Percentiles rank a stretch among this genome's conserved stretches.
These are phyloP conservation scores for Periconia macrospinosa DNA, from an alignment of 2,329 filamentous ascomycete genomes.

Conservation along the genomic window DNA sequence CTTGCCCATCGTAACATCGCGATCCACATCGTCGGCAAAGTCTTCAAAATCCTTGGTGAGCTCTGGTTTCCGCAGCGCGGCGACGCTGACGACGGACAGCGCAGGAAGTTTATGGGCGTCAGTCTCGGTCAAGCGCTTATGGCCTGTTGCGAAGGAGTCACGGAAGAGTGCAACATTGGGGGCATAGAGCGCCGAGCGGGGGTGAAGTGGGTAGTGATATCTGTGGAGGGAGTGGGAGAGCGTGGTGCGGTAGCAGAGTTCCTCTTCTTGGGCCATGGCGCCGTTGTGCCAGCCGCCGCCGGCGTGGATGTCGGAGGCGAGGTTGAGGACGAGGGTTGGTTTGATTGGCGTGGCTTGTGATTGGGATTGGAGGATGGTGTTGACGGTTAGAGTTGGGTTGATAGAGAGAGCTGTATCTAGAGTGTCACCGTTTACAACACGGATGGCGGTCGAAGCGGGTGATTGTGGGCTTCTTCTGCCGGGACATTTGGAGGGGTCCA, in stretches of 20 bases:
- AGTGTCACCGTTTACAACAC: slow-evolving; percentile 35
- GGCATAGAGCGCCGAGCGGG: slow-evolving; percentile 59
- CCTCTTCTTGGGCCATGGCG: slow-evolving; percentile 68
- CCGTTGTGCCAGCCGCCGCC: slow-evolving; percentile 61
- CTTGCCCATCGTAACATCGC: slow-evolving; percentile 62
- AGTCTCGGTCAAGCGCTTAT: slow-evolving; percentile 49
- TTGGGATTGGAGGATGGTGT: not conserved
- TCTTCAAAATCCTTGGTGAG: slow-evolving; percentile 15
- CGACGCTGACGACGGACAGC: slow-evolving; percentile 63
- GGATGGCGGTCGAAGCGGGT: slow-evolving; percentile 22
- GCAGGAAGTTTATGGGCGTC: slow-evolving; percentile 48
- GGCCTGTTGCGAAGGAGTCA: slow-evolving; percentile 49
- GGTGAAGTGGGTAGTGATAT: slow-evolving; percentile 57
- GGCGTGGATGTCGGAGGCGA: slow-evolving; percentile 60
- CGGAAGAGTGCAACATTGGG: slow-evolving; percentile 64
- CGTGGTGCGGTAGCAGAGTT: slow-evolving; percentile 65
- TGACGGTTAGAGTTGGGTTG: slow-evolving; percentile 16
- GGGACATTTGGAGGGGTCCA: slow-evolving; percentile 26
- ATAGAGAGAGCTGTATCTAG: slow-evolving; percentile 37
- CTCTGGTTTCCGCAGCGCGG: slow-evolving; percentile 54
- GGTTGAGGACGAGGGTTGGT: slow-evolving; percentile 65
- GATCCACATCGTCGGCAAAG: slow-evolving; percentile 41
- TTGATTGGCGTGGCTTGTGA: slow-evolving; percentile 9
- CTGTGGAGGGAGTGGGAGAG: slow-evolving; percentile 53
- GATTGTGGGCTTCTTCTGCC: slow-evolving; percentile 1